phyloP scores from a whole-genome alignment of 1,284 basidiomycete species.

The Boletellus deceptivus region DNA sequence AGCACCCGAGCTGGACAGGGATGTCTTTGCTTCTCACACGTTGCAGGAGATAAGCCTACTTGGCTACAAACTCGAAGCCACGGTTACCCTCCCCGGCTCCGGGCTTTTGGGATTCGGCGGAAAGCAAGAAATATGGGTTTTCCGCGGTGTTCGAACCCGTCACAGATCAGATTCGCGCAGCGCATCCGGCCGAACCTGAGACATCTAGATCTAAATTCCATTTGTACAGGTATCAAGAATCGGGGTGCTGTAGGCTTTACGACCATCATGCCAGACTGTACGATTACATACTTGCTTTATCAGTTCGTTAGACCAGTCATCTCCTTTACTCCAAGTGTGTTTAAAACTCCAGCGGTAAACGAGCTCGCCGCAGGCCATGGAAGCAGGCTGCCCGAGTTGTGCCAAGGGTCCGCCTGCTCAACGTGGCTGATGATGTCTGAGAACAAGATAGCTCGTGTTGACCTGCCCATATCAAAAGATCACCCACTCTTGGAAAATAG shows the following conservation, averaged over 20 bases:
- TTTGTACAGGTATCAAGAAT: constrained; percentile 16
- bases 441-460: constrained; percentile 38
- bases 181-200: constrained; percentile 26
- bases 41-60: constrained; percentile 40
- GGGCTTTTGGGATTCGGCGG: constrained; percentile 41
- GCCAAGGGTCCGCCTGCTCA: constrained; percentile 38
- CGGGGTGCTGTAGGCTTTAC: constrained; percentile 1
- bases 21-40: constrained; percentile 42
- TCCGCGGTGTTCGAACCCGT: constrained; percentile 34
- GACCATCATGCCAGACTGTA: constrained; percentile 2
- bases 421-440: constrained; percentile 41
- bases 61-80: constrained; percentile 48
- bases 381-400: constrained; percentile 35
- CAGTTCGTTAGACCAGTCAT: constrained; percentile 27
- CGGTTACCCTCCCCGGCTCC: constrained; percentile 42
- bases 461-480: constrained; percentile 39
- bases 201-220: constrained; percentile 1
- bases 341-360: constrained; percentile 39
- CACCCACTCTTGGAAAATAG: constrained; percentile 34
- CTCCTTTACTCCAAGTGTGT: constrained; percentile 31
- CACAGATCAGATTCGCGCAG: constrained; percentile 33
- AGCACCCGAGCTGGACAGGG: constrained; percentile 41
- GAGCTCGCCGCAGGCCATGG: constrained; percentile 41
- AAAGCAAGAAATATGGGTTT: constrained; percentile 51
- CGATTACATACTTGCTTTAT: constrained; percentile 3